Evolutionary conservation across 306 rosid genomes (phyloP).

Genomic region (Lathyrus tuberosus): DNA sequence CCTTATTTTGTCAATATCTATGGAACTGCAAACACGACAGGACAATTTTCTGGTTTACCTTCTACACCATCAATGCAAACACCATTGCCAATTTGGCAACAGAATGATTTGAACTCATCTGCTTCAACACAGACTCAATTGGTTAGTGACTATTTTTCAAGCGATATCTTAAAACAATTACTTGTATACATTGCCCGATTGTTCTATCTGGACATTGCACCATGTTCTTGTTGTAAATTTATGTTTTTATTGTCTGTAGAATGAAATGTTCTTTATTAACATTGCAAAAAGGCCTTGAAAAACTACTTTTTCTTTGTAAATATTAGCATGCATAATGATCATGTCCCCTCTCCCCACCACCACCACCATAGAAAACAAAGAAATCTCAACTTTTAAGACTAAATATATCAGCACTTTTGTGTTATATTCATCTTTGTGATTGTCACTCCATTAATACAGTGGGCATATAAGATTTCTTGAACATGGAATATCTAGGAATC

Average conservation of each 20-base stretch:
- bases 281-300: conserved; percentile 8
- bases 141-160: conserved; percentile 45
- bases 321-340: background rate
- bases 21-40: conserved; percentile 2
- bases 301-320: conserved; percentile 9
- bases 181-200: conserved; percentile 24
- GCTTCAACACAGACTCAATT: conserved; percentile 58
- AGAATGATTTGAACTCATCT: conserved; percentile 58
- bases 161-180: background rate
- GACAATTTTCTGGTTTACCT: conserved; percentile 58
- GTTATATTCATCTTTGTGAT: conserved; percentile 26
- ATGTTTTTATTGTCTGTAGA: conserved; percentile 1
- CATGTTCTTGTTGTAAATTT: conserved; percentile 15
- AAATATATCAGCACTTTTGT: conserved; percentile 20
- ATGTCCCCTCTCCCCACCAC: background rate
- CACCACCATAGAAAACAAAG: background rate
- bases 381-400: background rate
- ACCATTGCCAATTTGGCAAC: conserved; percentile 55
- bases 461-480: background rate
- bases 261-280: conserved; percentile 5
- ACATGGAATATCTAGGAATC: conserved; percentile 14
- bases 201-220: conserved; percentile 32
- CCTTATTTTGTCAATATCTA: conserved; percentile 36
- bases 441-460: conserved; percentile 19
- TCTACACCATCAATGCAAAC: conserved; percentile 63